Evolutionary conservation across 805 yeast genomes (phyloP), one percentile per base, ranked within the genome.

Genomic region (Hanseniaspora occidentalis): DNA sequence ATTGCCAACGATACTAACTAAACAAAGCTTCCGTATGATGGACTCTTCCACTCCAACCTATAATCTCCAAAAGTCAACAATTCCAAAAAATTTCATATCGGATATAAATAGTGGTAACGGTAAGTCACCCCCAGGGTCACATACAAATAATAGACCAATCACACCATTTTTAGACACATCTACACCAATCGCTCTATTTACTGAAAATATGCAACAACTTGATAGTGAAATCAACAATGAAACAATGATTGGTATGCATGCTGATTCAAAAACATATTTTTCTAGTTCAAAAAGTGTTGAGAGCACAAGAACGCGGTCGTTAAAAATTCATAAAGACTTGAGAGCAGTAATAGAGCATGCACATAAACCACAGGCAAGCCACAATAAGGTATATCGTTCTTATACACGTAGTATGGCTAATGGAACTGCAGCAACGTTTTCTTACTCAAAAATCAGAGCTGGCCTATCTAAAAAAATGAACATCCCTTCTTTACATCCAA

Each of bases 1-100:
- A 13, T 23, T 40, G 17, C 42, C 42, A 2, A 24, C 35, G 18
- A 23, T 35, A 5, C 16, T 40, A 18, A 40, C 43, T 3, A 39
- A 36, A 21, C 26, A 27, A 14, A 17, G 9, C 3, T 17, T 16
- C 18, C 18, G 20, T 8, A 11, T 25, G 13, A 16, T 31, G 16
- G 7, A 6, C 6, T 23, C 25, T 29, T 29, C 33, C 8, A 18
- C 18, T 14, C 33, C 8, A 4, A n/a, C 9, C 16, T n/a, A n/a
- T n/a, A n/a, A n/a, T n/a, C n/a, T n/a, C n/a, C n/a, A n/a, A n/a
- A n/a, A n/a, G n/a, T n/a, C n/a, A n/a, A n/a, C n/a, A n/a, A n/a
- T n/a, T 23, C 25, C 25, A 7, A 23, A 23, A 23, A 23, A 23
- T 23, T 23, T 7, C 10, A 29, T 6, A 8, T 20, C 22, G 1